Percentiles rank a stretch among this genome's conserved stretches.
phyloP scores from a whole-genome alignment of 2,329 filamentous ascomycete species.

The Elsinoe ampelina region DNA sequence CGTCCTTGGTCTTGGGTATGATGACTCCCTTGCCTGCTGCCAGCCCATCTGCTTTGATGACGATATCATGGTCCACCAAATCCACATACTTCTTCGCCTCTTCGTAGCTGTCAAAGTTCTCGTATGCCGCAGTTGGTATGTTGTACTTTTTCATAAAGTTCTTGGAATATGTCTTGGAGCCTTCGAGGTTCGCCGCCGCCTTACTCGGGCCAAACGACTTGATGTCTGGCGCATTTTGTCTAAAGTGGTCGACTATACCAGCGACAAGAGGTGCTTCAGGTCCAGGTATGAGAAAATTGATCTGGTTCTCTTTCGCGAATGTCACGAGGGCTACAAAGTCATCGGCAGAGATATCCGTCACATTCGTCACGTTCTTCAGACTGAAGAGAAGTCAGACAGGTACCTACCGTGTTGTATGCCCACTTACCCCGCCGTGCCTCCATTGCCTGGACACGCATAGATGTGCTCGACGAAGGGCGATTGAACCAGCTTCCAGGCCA shows the following conservation, averaged over 20 bases:
- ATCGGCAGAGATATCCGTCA: conserved; percentile 57
- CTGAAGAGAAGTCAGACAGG: conserved; percentile 19
- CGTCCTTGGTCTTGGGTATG: conserved; percentile 69
- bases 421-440: conserved; percentile 58
- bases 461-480: conserved; percentile 72
- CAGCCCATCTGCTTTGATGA: conserved; percentile 88
- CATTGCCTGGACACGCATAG: conserved; percentile 64
- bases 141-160: conserved; percentile 90
- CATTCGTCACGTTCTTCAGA: conserved; percentile 44
- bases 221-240: conserved; percentile 43
- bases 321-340: conserved; percentile 70
- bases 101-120: conserved; percentile 56
- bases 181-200: conserved; percentile 81
- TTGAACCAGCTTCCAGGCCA: conserved; percentile 88
- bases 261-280: conserved; percentile 91
- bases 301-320: conserved; percentile 60
- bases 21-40: conserved; percentile 95
- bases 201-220: conserved; percentile 77
- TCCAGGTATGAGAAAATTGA: conserved; percentile 81
- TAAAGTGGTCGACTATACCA: conserved; percentile 78
- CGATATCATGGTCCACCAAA: conserved; percentile 59
- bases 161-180: conserved; percentile 94
- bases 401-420: background rate
- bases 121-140: conserved; percentile 85
- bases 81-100: conserved; percentile 56